phyloP scores from a whole-genome alignment of 2,329 filamentous ascomycete genomes.

The Penicillium expansum region DNA sequence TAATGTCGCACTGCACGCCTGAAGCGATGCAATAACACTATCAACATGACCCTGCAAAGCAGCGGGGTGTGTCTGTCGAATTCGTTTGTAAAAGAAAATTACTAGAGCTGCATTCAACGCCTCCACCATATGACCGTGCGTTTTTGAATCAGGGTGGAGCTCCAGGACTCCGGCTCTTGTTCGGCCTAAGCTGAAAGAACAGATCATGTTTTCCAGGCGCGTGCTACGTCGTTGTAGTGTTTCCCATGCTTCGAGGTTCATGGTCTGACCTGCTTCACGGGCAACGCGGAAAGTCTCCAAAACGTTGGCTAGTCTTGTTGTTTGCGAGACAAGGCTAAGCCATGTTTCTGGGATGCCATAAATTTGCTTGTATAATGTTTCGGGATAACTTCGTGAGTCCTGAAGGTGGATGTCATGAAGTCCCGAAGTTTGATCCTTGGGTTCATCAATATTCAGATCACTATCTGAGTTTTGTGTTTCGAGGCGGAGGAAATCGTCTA shows the following conservation, averaged over 20 bases:
- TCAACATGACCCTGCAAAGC: constrained; percentile 42
- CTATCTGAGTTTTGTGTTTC: too few relatives aligned
- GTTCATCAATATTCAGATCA: too few relatives aligned
- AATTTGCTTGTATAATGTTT: constrained; percentile 41
- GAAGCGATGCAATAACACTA: constrained; percentile 33
- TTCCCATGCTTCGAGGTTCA: constrained; percentile 27
- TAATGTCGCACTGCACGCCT: constrained; percentile 29
- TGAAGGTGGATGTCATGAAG: too few relatives aligned
- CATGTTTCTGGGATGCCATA: constrained; percentile 47
- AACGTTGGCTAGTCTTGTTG: constrained; percentile 43
- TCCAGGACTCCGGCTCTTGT: constrained; percentile 11
- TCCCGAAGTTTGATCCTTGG: too few relatives aligned
- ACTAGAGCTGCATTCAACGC: constrained; percentile 42
- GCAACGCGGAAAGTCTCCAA: constrained; percentile 29
- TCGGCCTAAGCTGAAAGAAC: constrained; percentile 27
- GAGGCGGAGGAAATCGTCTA: too few relatives aligned
- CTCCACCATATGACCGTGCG: constrained; percentile 36
- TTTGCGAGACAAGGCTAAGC: constrained; percentile 46
- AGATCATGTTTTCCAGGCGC: constrained; percentile 36
- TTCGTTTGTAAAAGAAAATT: constrained; percentile 45
- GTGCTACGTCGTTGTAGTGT: constrained; percentile 29
- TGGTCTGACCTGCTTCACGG: constrained; percentile 7
- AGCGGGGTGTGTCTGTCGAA: constrained; percentile 40
- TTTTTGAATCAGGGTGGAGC: constrained; percentile 12
- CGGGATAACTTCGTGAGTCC: too few relatives aligned